Evolutionary conservation across 108 stramenopile species (phyloP), one percentile per base, ranked within the genome.

Genomic region (Seminavis robusta): DNA sequence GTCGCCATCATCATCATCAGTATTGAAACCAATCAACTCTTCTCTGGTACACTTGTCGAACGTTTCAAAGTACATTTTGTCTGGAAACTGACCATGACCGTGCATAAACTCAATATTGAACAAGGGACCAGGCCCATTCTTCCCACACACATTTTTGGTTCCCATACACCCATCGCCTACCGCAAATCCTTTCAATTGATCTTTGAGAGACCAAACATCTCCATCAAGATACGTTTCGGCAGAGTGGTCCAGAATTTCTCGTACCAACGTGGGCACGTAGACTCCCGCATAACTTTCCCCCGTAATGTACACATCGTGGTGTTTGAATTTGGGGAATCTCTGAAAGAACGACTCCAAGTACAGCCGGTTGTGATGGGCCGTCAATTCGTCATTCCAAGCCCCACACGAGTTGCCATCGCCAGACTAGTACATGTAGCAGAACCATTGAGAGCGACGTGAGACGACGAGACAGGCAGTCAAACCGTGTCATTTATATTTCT

Each of bases 161-260:
- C 88, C 92, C 16, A 80, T 45, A 63, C 88, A 90, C 1, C 80
- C 86, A 61, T 94, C 84, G 25, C 93, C 93, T 2, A 94, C 80
- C n/a, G 87, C 87, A 54, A 88, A 73, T 7, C 81, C 81, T 58
- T 75, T 56, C 27, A 82, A 49, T 4, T 50, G 24, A 38, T 74
- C 48, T 4, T n/a, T 25, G 29, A 29, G 44, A 11, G 25, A 27
- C 0, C 40, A 0, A 47, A 27, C 8, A 31, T 45, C 20, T 64
- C 43, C n/a, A n/a, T n/a, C n/a, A n/a, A n/a, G n/a, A n/a, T n/a
- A n/a, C n/a, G n/a, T n/a, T n/a, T n/a, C n/a, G n/a, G n/a, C n/a
- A n/a, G n/a, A n/a, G 13, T 60, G 59, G 10, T 66, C 49, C 1
- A 73, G 30, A 42, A 84, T 80, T 9, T 59, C 30, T 9, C 75